phyloP scores from a whole-genome alignment of 805 yeast genomes.

The Zygotorulaspora sp. region DNA sequence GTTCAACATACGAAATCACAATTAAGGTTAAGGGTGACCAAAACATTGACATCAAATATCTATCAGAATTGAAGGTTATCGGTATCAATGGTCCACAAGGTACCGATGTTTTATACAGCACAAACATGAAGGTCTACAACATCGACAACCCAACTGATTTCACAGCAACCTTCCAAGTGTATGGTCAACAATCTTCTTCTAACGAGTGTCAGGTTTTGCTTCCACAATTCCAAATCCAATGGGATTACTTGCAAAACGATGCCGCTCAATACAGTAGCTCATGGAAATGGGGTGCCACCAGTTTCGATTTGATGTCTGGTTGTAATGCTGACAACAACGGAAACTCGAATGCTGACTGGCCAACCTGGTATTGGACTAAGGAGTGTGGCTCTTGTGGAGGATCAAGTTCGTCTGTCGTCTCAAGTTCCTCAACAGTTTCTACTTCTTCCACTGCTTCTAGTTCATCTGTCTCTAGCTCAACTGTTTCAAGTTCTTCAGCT shows the following conservation, averaged over 20 bases:
- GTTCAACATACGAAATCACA: slow-evolving; percentile 16
- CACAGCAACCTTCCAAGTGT: slow-evolving; percentile 27
- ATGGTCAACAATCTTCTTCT: slow-evolving; percentile 15
- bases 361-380: slow-evolving; percentile 25
- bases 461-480: slow-evolving; percentile 3
- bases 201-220: slow-evolving; percentile 18
- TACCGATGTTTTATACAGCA: slow-evolving; percentile 24
- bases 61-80: slow-evolving; percentile 25
- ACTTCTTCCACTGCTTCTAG: slow-evolving; percentile 4
- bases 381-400: slow-evolving; percentile 4
- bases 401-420: too few species aligned
- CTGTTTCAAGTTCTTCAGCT: neutral
- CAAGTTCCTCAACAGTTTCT: slow-evolving; percentile 1
- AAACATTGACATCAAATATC: slow-evolving; percentile 14
- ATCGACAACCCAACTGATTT: slow-evolving; percentile 29
- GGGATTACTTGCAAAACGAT: slow-evolving; percentile 31
- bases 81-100: slow-evolving; percentile 30
- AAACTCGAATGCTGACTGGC: slow-evolving; percentile 30
- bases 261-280: slow-evolving; percentile 10
- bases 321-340: slow-evolving; percentile 29
- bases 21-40: slow-evolving; percentile 18
- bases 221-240: slow-evolving; percentile 32
- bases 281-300: slow-evolving; percentile 13
- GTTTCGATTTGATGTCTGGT: slow-evolving; percentile 27
- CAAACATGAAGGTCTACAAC: slow-evolving; percentile 18